phyloP scores from a whole-genome alignment of 371 early-diverging fungal species.

The Choanephora cucurbitarum region DNA sequence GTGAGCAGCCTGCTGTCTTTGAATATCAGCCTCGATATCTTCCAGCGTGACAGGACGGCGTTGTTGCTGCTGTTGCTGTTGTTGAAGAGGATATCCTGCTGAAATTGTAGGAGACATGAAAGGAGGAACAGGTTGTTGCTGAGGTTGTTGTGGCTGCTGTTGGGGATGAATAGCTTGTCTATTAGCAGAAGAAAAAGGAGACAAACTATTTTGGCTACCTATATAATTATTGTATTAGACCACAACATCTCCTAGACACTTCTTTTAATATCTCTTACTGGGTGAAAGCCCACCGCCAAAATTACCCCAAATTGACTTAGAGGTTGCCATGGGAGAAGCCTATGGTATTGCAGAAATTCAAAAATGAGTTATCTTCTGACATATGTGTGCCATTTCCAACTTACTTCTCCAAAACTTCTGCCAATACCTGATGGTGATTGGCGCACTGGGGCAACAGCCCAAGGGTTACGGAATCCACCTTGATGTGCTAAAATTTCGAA shows the following conservation, averaged over 20 bases:
- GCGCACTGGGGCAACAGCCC: slow-evolving; percentile 20
- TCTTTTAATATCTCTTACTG: slow-evolving; percentile 14
- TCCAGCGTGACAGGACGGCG: slow-evolving; percentile 41
- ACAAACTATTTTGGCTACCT: slow-evolving; percentile 18
- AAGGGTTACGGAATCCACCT: slow-evolving; percentile 22
- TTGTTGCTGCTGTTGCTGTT: slow-evolving; percentile 35
- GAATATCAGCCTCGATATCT: slow-evolving; percentile 64
- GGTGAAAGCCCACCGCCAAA: slow-evolving; percentile 36
- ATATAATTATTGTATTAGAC: slow-evolving; percentile 11
- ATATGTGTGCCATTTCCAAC: neutral
- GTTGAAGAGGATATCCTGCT: slow-evolving; percentile 18
- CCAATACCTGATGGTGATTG: slow-evolving; percentile 12
- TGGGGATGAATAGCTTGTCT: slow-evolving; percentile 19
- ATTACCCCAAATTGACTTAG: slow-evolving; percentile 48
- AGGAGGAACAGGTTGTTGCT: slow-evolving; percentile 11
- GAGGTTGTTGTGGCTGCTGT: slow-evolving; percentile 28
- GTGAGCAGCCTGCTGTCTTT: slow-evolving; percentile 34
- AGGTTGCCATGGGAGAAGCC: slow-evolving; percentile 29
- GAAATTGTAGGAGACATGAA: slow-evolving; percentile 26
- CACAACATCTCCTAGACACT: no score
- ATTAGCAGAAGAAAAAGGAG: slow-evolving; percentile 26
- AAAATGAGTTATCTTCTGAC: neutral
- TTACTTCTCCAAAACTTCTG: slow-evolving; percentile 31
- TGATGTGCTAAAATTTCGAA: neutral
- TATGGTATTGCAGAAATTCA: neutral